Conservation (phyloP, 2,329 filamentous ascomycete species). For the Sporothrix dimorphospora region DNA sequence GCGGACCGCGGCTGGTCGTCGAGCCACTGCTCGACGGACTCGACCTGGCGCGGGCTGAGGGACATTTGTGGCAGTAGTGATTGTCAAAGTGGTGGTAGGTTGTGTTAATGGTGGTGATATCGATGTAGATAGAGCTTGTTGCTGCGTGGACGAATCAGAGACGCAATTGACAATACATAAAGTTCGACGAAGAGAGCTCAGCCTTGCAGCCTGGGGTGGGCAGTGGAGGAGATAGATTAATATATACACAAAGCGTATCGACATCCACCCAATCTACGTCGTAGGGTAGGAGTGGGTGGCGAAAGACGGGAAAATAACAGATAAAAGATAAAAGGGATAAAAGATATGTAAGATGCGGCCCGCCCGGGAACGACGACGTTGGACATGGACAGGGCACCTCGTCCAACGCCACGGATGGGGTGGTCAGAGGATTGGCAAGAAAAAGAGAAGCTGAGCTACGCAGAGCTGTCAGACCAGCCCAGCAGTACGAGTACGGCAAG, state of each 20-base stretch:
- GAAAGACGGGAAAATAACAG: constrained; percentile 3
- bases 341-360: not conserved
- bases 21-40: constrained; percentile 31
- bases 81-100: not conserved
- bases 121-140: not conserved
- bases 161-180: too few relatives aligned
- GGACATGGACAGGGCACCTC: not conserved
- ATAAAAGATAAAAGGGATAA: not conserved
- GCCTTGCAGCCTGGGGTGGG: constrained; percentile 12
- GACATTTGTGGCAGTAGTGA: constrained; percentile 12
- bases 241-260: constrained; percentile 4
- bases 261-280: not conserved
- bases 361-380: constrained; percentile 1
- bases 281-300: not conserved
- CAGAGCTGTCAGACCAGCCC: constrained; percentile 5
- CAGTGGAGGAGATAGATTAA: not conserved
- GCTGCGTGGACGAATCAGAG: too few relatives aligned
- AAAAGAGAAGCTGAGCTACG: not conserved
- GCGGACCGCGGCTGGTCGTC: constrained; percentile 3
- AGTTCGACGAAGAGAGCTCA: not conserved
- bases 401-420: not conserved
- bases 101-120: not conserved
- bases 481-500: not conserved
- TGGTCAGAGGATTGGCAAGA: not conserved
- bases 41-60: constrained; percentile 16